Conservation (phyloP, 2,329 filamentous ascomycete genomes). For the Dactylellina cionopaga region DNA sequence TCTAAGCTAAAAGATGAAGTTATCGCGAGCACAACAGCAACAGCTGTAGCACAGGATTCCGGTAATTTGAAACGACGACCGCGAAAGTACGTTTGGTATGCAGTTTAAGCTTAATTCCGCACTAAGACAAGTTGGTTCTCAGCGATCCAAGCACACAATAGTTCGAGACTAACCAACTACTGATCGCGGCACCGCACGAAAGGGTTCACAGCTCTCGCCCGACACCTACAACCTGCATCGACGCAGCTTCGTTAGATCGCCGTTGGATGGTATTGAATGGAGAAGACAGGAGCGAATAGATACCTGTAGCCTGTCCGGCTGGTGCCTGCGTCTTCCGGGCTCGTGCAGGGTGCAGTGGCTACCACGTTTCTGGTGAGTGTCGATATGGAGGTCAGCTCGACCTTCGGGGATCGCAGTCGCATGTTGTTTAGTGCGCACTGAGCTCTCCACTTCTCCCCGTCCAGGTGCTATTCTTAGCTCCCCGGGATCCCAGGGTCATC, state of each 20-base stretch:
- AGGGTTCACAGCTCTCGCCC: too few relatives aligned
- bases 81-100: constrained; percentile 14
- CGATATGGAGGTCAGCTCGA: constrained; percentile 7
- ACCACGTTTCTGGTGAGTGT: neutral
- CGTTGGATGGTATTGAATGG: too few relatives aligned
- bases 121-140: constrained; percentile 4
- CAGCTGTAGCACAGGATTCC: neutral
- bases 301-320: neutral
- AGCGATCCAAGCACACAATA: constrained; percentile 1
- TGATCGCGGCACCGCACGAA: too few relatives aligned
- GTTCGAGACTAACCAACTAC: neutral
- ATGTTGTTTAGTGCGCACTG: constrained; percentile 22
- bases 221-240: neutral
- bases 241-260: too few relatives aligned
- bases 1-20: neutral
- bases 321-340: constrained; percentile 14
- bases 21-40: constrained; percentile 1
- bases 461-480: constrained; percentile 21
- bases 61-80: constrained; percentile 9
- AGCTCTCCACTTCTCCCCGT: neutral
- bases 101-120: constrained; percentile 23
- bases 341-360: constrained; percentile 9
- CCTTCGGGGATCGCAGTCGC: constrained; percentile 20
- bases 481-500: neutral
- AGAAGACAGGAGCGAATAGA: neutral